phyloP scores from a whole-genome alignment of 345 rosid genomes.

The Lepidium sativum region DNA sequence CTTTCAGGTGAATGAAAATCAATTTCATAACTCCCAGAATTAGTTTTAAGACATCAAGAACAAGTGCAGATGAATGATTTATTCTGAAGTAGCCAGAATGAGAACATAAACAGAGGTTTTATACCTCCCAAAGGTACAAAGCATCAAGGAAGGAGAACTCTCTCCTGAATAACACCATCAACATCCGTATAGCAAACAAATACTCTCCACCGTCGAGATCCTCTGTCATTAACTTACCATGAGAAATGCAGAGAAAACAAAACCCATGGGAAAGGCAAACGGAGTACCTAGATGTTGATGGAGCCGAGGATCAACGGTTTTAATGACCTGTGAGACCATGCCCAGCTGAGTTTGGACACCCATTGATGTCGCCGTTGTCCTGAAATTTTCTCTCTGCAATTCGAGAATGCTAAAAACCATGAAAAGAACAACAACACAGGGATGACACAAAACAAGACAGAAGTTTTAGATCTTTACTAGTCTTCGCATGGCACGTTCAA shows the following conservation, averaged over 20 bases:
- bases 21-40: neutral
- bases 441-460: neutral
- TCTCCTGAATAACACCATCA: constrained; percentile 94
- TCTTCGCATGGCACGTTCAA: constrained; percentile 80
- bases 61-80: neutral
- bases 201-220: constrained; percentile 91
- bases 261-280: neutral
- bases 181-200: constrained; percentile 89
- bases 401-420: constrained; percentile 19
- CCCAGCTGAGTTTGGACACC: constrained; percentile 87
- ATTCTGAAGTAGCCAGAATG: neutral
- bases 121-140: constrained; percentile 96
- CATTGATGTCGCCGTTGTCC: constrained; percentile 50
- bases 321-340: constrained; percentile 70
- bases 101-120: neutral
- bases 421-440: neutral
- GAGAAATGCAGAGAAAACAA: neutral
- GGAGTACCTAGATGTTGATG: constrained; percentile 81
- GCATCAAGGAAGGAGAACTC: constrained; percentile 84
- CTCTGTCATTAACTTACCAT: constrained; percentile 38
- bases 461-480: constrained; percentile 33
- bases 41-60: neutral
- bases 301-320: constrained; percentile 80
- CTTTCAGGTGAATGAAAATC: neutral
- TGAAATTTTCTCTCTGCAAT: constrained; percentile 81